Conservation (phyloP, 192 early-diverging fungal genomes). For the Chytriomyces sp. region DNA sequence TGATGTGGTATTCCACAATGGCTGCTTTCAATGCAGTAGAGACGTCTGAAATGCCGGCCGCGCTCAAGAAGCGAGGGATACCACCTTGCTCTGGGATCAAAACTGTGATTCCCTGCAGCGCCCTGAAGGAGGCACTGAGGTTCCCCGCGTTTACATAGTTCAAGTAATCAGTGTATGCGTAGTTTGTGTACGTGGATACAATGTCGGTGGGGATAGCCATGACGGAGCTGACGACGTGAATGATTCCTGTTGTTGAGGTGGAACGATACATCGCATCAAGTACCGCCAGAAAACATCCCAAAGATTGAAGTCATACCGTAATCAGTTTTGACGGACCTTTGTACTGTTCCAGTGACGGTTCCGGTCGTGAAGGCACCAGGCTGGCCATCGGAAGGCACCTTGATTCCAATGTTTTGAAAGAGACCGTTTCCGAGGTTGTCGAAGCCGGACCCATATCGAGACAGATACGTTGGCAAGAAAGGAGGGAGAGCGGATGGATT, state of each 20-base stretch:
- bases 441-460: conserved; percentile 21
- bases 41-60: conserved; percentile 2
- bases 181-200: conserved; percentile 10
- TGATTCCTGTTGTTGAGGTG: too few species aligned
- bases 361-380: conserved; percentile 16
- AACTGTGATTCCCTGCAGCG: conserved; percentile 27
- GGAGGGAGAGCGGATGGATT: not conserved
- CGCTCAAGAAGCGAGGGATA: conserved; percentile 3
- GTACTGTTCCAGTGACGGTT: not conserved
- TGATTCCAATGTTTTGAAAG: conserved; percentile 5
- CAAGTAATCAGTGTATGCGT: conserved; percentile 14
- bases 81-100: conserved; percentile 30
- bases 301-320: conserved; percentile 20
- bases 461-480: not conserved
- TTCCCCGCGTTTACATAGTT: conserved; percentile 1
- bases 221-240: conserved; percentile 27
- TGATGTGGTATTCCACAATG: conserved; percentile 28
- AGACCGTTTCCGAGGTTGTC: conserved; percentile 19
- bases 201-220: conserved; percentile 23
- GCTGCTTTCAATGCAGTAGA: conserved; percentile 6
- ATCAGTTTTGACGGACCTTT: conserved; percentile 14
- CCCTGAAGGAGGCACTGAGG: not conserved
- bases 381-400: not conserved
- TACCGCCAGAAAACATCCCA: conserved; percentile 24
- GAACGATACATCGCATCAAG: too few species aligned